A percentile compares a stretch with the other conserved stretches of the same genome.
These are phyloP conservation scores for Prunus mume DNA, from an alignment of 306 rosid species.

Conservation along the genomic window DNA sequence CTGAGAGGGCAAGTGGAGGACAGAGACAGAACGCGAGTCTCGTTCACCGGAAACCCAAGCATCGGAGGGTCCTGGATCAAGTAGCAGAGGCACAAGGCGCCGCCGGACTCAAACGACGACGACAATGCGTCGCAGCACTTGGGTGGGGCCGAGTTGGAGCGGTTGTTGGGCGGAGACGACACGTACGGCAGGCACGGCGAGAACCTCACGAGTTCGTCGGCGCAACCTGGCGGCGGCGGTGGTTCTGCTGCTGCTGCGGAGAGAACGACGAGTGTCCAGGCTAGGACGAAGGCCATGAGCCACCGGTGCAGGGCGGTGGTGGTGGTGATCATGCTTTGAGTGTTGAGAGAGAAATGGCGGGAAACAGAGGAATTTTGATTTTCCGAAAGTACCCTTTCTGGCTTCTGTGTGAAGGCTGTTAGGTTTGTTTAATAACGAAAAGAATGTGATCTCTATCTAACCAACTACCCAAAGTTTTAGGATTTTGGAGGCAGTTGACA, in stretches of 20 bases:
- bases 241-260: neutral
- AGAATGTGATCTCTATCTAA: neutral
- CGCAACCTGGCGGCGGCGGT: constrained; percentile 25
- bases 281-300: neutral
- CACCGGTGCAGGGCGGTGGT: neutral
- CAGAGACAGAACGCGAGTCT: constrained; percentile 52
- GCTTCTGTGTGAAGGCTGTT: neutral
- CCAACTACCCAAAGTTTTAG: neutral
- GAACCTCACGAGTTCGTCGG: constrained; percentile 44
- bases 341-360: constrained; percentile 7
- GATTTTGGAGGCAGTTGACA: neutral
- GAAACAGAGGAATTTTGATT: neutral
- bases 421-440: neutral
- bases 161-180: constrained; percentile 66
- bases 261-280: neutral
- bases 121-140: constrained; percentile 55
- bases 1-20: constrained; percentile 37
- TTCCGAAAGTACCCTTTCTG: neutral
- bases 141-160: constrained; percentile 38
- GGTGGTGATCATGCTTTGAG: constrained; percentile 11
- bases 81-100: constrained; percentile 55
- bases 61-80: constrained; percentile 48
- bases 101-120: constrained; percentile 22
- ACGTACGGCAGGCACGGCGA: constrained; percentile 65
- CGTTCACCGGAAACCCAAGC: constrained; percentile 66